Conservation (phyloP, 257 asterid species). For the Coffea eugenioides region DNA sequence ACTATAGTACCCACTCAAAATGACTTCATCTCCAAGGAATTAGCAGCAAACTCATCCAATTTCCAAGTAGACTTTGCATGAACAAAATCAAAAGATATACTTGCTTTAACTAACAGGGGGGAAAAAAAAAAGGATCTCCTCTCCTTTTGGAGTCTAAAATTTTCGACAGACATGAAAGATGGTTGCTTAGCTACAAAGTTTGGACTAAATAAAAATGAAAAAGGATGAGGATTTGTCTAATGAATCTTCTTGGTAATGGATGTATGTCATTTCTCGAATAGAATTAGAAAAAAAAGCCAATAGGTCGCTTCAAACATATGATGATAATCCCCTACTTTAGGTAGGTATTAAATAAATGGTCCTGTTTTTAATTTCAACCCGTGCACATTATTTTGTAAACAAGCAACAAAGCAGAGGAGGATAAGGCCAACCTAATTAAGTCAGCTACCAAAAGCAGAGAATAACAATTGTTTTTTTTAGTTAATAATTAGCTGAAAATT, state of each 20-base stretch:
- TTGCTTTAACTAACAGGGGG: background rate
- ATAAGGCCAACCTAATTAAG: background rate
- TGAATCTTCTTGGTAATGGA: background rate
- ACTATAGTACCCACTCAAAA: background rate
- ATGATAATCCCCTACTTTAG: background rate
- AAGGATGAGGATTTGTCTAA: background rate
- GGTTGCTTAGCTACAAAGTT: background rate
- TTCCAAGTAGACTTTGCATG: background rate
- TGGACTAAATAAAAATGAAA: background rate
- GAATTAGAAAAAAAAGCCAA: background rate
- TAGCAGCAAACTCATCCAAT: background rate
- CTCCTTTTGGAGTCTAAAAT: no score
- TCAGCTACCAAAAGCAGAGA: background rate
- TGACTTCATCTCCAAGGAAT: slow-evolving; percentile 22
- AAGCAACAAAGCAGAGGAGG: background rate
- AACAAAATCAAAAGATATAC: background rate
- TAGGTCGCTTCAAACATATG: background rate
- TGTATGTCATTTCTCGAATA: background rate
- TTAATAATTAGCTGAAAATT: background rate
- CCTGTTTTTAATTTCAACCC: background rate
- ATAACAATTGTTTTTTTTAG: no score
- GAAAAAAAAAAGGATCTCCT: background rate
- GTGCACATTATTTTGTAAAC: background rate
- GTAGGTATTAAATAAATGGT: background rate
- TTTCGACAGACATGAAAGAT: slow-evolving; percentile 1